Evolutionary conservation across 2,329 filamentous ascomycete species (phyloP).

Genomic region (Aspergillus ruber): DNA sequence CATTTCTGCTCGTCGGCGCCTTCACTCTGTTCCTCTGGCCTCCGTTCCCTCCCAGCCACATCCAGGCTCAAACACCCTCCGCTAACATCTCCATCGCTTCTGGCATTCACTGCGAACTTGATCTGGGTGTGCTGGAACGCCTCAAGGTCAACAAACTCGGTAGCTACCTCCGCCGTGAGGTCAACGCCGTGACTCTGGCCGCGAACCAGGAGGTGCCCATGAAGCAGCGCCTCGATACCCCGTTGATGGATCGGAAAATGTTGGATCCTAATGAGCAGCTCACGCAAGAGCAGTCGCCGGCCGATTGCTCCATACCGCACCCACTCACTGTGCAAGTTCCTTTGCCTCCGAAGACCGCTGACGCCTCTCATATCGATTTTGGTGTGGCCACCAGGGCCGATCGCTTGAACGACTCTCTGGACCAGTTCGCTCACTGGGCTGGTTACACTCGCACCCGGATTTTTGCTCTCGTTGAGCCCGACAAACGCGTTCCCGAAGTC

Average conservation of each 20-base stretch:
- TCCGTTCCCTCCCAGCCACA: conserved; percentile 8
- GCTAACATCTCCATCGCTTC: conserved; percentile 26
- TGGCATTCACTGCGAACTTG: conserved; percentile 21
- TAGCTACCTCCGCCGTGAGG: conserved; percentile 26
- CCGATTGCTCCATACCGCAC: conserved; percentile 37
- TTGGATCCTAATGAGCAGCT: conserved; percentile 1
- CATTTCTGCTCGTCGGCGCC: conserved; percentile 16
- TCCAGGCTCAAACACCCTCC: conserved; percentile 8
- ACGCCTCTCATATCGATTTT: conserved; percentile 49
- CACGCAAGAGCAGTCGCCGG: conserved; percentile 12
- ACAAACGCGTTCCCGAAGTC: conserved; percentile 22
- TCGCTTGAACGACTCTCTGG: conserved; percentile 46
- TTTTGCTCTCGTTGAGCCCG: conserved; percentile 47
- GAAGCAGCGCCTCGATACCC: conserved; percentile 20
- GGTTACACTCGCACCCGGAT: conserved; percentile 46
- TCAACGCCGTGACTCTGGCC: conserved; percentile 18
- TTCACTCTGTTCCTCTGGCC: conserved; percentile 25
- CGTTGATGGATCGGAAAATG: conserved; percentile 16
- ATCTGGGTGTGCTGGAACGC: conserved; percentile 17
- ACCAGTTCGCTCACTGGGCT: conserved; percentile 53
- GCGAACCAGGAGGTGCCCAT: conserved; percentile 17
- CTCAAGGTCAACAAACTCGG: conserved; percentile 21
- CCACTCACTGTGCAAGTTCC: conserved; percentile 46
- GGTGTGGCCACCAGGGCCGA: conserved; percentile 51
- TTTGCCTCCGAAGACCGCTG: conserved; percentile 35